Base-by-base conservation (phyloP, 2,329 filamentous ascomycete species). In the Moelleriella libera region DNA sequence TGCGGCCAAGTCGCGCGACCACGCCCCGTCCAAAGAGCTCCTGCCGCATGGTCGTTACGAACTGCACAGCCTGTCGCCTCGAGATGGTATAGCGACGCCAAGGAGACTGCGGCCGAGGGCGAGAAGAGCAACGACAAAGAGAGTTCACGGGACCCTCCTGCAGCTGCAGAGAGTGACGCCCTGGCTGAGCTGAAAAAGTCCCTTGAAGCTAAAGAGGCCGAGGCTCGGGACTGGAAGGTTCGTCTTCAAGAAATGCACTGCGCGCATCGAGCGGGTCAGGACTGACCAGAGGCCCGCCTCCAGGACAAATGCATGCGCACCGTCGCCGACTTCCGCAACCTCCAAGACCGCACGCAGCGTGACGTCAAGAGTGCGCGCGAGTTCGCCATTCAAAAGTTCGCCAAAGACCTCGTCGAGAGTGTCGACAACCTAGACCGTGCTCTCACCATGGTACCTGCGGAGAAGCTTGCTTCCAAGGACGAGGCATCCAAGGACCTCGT, bases 371-470 rank as follows among this genome's bases (percentile, higher is more conserved):
- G 78, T 21, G 87, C 90, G 21, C 83, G 83, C 58, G 86, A 94
- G 68, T 98, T 95, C 59, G 92, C 90, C 60, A 92, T 98, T 60
- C 88, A 95, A 64, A 88, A 83, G 56, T 97, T 98, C 69, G 88
- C 90, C 61, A 85, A 88, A 67, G 92, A 98, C 68, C 82, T 98
- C 43, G 80, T 97, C 57, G 92, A 98, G 65, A 88, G 80, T 61
- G 82, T 98, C 60, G 92, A 98, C 70, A 98, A 97, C 75, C 82
- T 98, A 53, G 92, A 98, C 69, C 89, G 89, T 55, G 92, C 92
- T 42, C 78, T 98, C 42, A 67, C 72, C 53, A 88, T 82, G 59
- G 89, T 95, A 10, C 81, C 87, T 21, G 63, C 76, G 50, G 82
- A 88, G 41, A 87, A 86, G 68, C 74, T 94, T 53, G 71, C 71